Evolutionary conservation across 148 eudicot species (phyloP), one percentile per base, ranked within the genome.

Genomic region (Limonium bicolor): DNA sequence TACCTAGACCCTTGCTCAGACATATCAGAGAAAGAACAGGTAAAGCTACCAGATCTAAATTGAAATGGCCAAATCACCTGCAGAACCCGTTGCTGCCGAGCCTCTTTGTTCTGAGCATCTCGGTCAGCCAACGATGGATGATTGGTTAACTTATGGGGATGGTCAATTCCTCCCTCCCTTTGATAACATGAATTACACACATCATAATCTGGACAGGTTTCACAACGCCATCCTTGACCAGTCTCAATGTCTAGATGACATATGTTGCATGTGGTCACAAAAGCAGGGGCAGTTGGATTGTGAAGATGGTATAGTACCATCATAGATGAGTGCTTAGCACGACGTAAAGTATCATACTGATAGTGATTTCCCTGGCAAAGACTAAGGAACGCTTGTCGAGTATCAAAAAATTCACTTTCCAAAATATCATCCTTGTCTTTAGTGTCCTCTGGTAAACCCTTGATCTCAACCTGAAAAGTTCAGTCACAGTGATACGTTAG

Each of bases 191-290:
- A 54, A 63, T 90, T 80, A 51, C 99, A 90, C 7, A 80, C 79
- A 59, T 90, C 95, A 76, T 61, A 90, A 49, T 90, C 95, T 17
- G 95, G 93, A 68, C 95, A 80, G 38, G 66, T 74, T 64, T 84
- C 99, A 59, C 99, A 90, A 12, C 82, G 87, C 95, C 95, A 90
- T 36, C 99, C 95, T 77, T 85, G 95, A 46, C 95, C 99, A 27
- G 95, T 64, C 69, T 84, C 93, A 50, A 84, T 78, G 59, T 90
- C 99, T 56, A 77, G 87, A 63, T 64, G 67, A 49, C 99, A 90
- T 6, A 54, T 46, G 46, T 71, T 68, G 60, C 99, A 90, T 29
- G 88, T 70, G 5, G 75, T 75, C 50, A 84, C 93, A 69, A 77
- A 90, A 37, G 99, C 99, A 38, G 95, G 97, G 62, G 94, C 92